These are phyloP conservation scores for Mucor irregularis DNA, from an alignment of 371 early-diverging fungal species.

Conservation along the genomic window DNA sequence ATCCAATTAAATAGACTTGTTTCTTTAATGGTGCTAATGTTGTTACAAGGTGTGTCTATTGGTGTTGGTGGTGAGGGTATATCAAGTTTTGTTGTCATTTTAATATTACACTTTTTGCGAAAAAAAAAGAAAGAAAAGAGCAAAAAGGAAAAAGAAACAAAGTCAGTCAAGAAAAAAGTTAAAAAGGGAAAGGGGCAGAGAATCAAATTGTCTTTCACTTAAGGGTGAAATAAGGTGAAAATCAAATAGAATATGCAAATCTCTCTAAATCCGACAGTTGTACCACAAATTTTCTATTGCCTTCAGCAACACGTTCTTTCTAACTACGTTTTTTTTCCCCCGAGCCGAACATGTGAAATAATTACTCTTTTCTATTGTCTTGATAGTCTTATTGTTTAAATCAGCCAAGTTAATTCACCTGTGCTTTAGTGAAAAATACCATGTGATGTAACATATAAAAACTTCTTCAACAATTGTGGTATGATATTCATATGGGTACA, in stretches of 20 bases:
- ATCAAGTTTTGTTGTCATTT: neutral
- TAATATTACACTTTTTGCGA: neutral
- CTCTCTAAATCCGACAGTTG: neutral
- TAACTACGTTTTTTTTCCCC: neutral
- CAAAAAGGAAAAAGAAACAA: neutral
- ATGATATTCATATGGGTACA: no score
- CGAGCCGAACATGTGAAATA: conserved; percentile 6
- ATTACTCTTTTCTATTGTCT: no score
- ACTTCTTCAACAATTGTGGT: no score
- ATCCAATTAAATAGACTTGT: conserved; percentile 14
- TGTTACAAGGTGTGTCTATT: neutral
- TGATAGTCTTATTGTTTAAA: no score
- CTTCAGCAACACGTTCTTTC: neutral
- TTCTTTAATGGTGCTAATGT: neutral
- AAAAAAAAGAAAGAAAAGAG: conserved; percentile 8
- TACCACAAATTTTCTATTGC: neutral
- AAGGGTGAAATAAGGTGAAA: neutral
- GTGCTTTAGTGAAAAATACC: no score
- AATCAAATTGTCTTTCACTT: neutral
- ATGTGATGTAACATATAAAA: no score
- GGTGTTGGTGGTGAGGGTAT: no score
- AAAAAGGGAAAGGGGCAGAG: neutral
- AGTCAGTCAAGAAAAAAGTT: neutral
- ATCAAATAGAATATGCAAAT: conserved; percentile 5
- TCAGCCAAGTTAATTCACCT: no score